Percentiles rank a stretch among this genome's conserved stretches.
Conservation (phyloP, 257 asterid genomes). For the Striga asiatica region DNA sequence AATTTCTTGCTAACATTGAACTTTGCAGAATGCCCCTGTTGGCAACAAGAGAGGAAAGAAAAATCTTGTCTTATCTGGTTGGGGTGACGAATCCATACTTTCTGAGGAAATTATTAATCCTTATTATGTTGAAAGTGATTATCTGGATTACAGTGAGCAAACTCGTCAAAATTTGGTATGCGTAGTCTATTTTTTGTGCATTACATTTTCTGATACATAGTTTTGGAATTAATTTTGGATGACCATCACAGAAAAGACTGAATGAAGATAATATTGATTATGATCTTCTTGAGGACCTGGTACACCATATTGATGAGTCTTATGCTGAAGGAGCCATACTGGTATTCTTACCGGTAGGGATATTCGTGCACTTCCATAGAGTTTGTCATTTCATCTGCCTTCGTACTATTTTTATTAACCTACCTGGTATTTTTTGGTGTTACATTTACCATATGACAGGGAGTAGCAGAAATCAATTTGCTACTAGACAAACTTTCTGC, state of each 20-base stretch:
- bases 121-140: slow-evolving; percentile 44
- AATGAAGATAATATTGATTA: slow-evolving; percentile 89
- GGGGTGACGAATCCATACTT: slow-evolving; percentile 93
- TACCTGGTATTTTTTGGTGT: background rate
- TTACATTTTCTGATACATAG: slow-evolving; percentile 1
- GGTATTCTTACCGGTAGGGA: slow-evolving; percentile 78
- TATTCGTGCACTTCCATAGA: slow-evolving; percentile 1
- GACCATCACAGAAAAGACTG: slow-evolving; percentile 54
- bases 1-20: slow-evolving; percentile 5
- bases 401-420: background rate
- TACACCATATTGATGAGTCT: slow-evolving; percentile 73
- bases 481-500: slow-evolving; percentile 68
- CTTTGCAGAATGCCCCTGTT: slow-evolving; percentile 67
- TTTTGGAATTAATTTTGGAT: slow-evolving; percentile 11
- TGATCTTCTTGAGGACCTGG: slow-evolving; percentile 94
- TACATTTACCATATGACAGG: slow-evolving; percentile 37
- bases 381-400: slow-evolving; percentile 6
- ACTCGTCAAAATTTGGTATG: slow-evolving; percentile 76
- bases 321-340: slow-evolving; percentile 76
- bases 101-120: slow-evolving; percentile 72
- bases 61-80: slow-evolving; percentile 75
- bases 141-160: slow-evolving; percentile 57
- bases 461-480: slow-evolving; percentile 82
- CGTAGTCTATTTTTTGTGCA: slow-evolving; percentile 6
- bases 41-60: slow-evolving; percentile 83